A percentile compares a stretch with the other conserved stretches of the same genome.
phyloP scores from a whole-genome alignment of 2,329 filamentous ascomycete species.

The Fusarium sp. region DNA sequence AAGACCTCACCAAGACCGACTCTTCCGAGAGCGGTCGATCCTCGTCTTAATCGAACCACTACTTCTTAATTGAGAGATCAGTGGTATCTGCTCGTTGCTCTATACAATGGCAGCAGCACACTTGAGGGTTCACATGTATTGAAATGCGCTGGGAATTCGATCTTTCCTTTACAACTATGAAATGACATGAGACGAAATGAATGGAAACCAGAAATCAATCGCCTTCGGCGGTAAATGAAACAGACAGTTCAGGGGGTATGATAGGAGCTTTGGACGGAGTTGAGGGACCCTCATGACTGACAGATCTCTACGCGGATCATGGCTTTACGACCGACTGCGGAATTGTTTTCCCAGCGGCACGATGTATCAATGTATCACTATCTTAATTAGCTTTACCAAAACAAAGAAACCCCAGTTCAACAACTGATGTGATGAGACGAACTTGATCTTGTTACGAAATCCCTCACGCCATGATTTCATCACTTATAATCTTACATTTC shows the following conservation, averaged over 20 bases:
- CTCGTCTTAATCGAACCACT: conserved; percentile 59
- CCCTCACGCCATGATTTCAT: not conserved
- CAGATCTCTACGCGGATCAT: conserved; percentile 43
- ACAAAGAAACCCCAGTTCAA: not conserved
- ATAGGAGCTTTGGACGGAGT: conserved; percentile 37
- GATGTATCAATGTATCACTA: conserved; percentile 51
- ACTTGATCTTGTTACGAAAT: not conserved
- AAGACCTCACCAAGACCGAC: conserved; percentile 67
- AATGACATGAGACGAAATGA: conserved; percentile 47
- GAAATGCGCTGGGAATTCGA: conserved; percentile 29
- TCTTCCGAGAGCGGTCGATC: conserved; percentile 71
- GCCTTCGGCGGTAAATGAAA: conserved; percentile 6
- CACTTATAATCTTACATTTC: not conserved
- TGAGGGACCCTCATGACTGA: conserved; percentile 44
- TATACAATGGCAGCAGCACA: conserved; percentile 48
- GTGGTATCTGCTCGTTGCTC: conserved; percentile 37
- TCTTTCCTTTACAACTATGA: conserved; percentile 38
- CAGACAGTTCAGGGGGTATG: conserved; percentile 12
- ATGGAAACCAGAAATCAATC: conserved; percentile 35
- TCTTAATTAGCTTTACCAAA: conserved; percentile 25
- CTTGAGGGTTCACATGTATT: conserved; percentile 39
- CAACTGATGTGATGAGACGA: not conserved
- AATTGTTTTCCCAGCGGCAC: conserved; percentile 27
- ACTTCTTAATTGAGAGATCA: conserved; percentile 23
- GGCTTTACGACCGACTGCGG: conserved; percentile 33